Evolutionary conservation across 768 basidiomycete species (phyloP), one percentile per base, ranked within the genome.

Genomic region (Lyophyllum atratum): DNA sequence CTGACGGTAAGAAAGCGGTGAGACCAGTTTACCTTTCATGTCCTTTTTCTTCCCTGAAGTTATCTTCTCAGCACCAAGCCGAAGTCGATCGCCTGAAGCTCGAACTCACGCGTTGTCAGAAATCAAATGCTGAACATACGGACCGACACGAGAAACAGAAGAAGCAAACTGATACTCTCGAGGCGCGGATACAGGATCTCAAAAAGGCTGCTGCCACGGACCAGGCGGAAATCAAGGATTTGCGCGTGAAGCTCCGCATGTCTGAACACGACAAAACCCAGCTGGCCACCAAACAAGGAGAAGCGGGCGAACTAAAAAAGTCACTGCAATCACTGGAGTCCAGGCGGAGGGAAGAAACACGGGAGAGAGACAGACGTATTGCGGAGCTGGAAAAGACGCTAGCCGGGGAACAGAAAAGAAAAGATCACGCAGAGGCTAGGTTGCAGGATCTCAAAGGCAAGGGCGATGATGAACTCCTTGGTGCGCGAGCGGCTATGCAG

Each of bases 1-100:
- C 76, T 37, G 86, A 89, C 3, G 82, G 80, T 55, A 90, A 89
- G 80, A 85, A 81, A 75, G 56, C 75, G 47, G 89, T 90, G 66
- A 61, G 84, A 71, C 10, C 25, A 24, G 22, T 39, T 43, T 39
- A 5, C 33, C 43, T 31, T 14, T 46, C 15, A n/a, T 14, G 22
- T 15, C 19, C n/a, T 14, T 24, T 19, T 34, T 15, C 26, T 37
- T 9, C n/a, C 44, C n/a, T 50, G 49, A 49, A 48, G 26, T 56
- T 48, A 8, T 21, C 9, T 28, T 28, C 22, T 22, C 57, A 91
- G 90, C 84, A 89, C 65, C 80, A 80, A 64, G 70, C 71, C 2
- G 85, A 89, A 58, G 59, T 83, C n/a, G 85, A 87, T 40, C 78
- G 77, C 17, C 72, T 85, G 54, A 87, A 82, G 59, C 70, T 76